Evolutionary conservation across 176 grass and related monocot species (phyloP), one percentile per base, ranked within the genome.

Genomic region (Phoenix dactylifera): DNA sequence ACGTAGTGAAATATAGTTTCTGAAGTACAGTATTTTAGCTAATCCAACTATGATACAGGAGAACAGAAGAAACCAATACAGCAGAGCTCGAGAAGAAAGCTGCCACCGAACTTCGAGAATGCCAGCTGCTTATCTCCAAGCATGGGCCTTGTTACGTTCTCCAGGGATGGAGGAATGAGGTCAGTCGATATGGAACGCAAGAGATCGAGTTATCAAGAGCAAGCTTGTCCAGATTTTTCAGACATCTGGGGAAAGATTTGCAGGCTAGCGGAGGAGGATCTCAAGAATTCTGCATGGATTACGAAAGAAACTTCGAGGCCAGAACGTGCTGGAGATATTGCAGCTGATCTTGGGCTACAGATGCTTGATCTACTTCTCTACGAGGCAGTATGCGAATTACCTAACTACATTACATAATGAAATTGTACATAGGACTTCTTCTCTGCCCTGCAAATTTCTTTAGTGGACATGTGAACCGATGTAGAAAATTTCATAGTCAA

Each of bases 361-460:
- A 50, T 83, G n/a, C 60, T 86, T 39, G 76, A 83, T 53, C 57
- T 67, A 22, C 64, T 90, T 32, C 39, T 86, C 3, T n/a, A 7
- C 15, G 82, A 90, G 24, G 22, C 66, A 55, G 6, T 70, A 5
- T 58, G 23, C 26, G 76, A 80, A 50, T 53, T 90, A 0, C n/a
- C 28, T 59, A 55, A 24, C 15, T 12, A 17, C 3, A 26, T n/a
- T 25, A 15, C 15, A 2, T 26, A 14, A 54, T 30, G 16, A 29
- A 53, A 28, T 18, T 19, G 51, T 66, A 61, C 22, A 18, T 70
- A 19, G 6, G 10, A 44, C 10, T 44, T 12, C 35, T 44, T 44
- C 6, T 44, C 6, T 14, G 9, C 35, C 9, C 35, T 44, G 35
- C 35, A 44, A 14, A 44, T 44, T 44, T 44, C 35, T 44, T 44